Evolutionary conservation across 106 monocot species (phyloP), one percentile per base, ranked within the genome.

Genomic region (Xerophyta viscosa): DNA sequence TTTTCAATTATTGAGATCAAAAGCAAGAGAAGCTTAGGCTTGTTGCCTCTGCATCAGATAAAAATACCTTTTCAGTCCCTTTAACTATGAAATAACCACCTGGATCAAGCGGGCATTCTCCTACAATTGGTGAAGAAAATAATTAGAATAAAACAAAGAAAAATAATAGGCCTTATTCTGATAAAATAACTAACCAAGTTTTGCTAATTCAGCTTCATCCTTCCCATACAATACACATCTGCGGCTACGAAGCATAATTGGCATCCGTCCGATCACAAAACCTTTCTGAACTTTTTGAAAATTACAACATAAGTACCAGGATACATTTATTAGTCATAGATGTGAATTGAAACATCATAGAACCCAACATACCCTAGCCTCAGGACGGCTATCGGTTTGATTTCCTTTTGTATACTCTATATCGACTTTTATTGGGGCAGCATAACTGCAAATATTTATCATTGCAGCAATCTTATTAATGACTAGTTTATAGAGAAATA

Each of bases 81-180:
- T 79, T 96, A 17, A 85, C 78, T 61, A 96, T 47, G 63, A 96
- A 96, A 60, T 96, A 96, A 20, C 96, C 96, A 22, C 96, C 96
- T 36, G 89, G 96, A 77, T 96, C 96, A 68, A 96, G 96, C 60
- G 96, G 96, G 37, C 96, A 96, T 56, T 96, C 96, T 43, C 93
- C 93, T 88, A 46, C 21, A 24, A 50, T 44, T 27, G 18, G 55
- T 17, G 33, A 21, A 30, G 10, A 13, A 25, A 36, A 37, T 39
- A n/a, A 63, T 41, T 50, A 6, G 10, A 64, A 60, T 19, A 11
- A 10, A 12, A 18, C 3, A 41, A 17, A 12, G 18, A 20, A 37
- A 25, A 36, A 2, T 54, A 62, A 2, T 15, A 31, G 8, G 22
- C 9, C 10, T 28, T 25, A 33, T 31, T 21, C 17, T 17, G 20